Conservation (phyloP, 495 filamentous ascomycete genomes). For the Barbatosphaeria neglecta region DNA sequence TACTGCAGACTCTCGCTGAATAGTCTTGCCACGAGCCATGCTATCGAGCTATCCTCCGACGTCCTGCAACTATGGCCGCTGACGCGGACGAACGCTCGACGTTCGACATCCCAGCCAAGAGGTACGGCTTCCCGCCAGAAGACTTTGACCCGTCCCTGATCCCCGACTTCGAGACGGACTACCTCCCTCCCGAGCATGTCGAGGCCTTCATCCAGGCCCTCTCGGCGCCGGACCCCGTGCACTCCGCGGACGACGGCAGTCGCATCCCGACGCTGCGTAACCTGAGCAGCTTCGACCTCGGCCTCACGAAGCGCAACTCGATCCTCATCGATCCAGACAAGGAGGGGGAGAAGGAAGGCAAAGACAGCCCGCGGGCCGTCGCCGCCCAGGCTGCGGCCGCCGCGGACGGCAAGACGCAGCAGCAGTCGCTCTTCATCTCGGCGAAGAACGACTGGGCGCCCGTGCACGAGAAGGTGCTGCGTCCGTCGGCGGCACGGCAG, state of each 20-base stretch:
- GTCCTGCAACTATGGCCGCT: conserved; percentile 17
- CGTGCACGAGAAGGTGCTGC: conserved; percentile 53
- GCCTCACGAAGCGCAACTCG: conserved; percentile 5
- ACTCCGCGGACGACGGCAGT: conserved; percentile 25
- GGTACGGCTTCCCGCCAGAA: conserved; percentile 36
- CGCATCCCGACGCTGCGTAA: conserved; percentile 12
- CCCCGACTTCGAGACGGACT: conserved; percentile 56
- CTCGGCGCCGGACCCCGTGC: conserved; percentile 36
- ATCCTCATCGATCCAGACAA: conserved; percentile 1
- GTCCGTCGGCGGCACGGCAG: conserved; percentile 6
- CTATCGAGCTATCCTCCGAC: background rate
- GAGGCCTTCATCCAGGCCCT: conserved; percentile 49
- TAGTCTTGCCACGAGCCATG: background rate
- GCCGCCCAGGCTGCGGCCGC: conserved; percentile 8
- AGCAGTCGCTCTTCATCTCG: conserved; percentile 43
- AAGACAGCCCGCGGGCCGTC: conserved; percentile 8
- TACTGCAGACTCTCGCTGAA: no score
- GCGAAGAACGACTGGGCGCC: conserved; percentile 82
- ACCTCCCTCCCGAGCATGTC: conserved; percentile 46
- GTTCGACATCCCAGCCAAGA: conserved; percentile 14
- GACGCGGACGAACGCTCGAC: conserved; percentile 4
- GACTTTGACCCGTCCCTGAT: conserved; percentile 36
- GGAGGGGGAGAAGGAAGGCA: no score
- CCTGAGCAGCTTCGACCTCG: conserved; percentile 6
- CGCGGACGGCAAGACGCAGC: conserved; percentile 2